Evolutionary conservation across 257 asterid genomes (phyloP), one percentile per base, ranked within the genome.

Genomic region (Schizonepeta tenuifolia): DNA sequence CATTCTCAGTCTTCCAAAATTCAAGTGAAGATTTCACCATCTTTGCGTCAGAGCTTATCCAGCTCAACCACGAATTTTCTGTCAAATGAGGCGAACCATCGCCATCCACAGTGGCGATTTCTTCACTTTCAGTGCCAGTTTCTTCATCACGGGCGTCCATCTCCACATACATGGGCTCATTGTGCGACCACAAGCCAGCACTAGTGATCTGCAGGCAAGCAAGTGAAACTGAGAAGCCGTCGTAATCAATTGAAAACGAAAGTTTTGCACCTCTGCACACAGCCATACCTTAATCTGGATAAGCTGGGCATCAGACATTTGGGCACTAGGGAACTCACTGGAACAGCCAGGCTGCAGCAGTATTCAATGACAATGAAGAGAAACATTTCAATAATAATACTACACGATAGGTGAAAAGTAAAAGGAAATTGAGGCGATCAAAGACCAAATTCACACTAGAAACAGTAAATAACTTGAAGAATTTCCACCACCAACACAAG

Each of bases 301-400:
- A 68, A 94, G 93, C 82, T 91, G 97, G 14, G 86, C 96, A 35
- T 82, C 88, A 44, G 91, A 79, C 83, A 80, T 74, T 47, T 88
- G 81, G 46, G 80, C 85, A 78, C 77, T 79, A 49, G 88, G 81
- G 74, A 94, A 88, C 86, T 91, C 95, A 71, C 92, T 91, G 41
- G 97, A 94, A 75, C 99, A 94, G 41, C 99, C 97, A 81, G 99
- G 99, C 99, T 94, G 71, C 85, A 75, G 71, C 85, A 75, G 14
- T 60, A 69, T 73, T 22, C 66, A 67, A 75, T 69, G 3, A 24
- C 13, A 53, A 76, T 65, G 2, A 26, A 76, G 18, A 57, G 17
- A 38, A 31, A 65, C 14, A 26, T 14, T n/a, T 6, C 15, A 43
- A 78, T 70, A 62, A 79, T 38, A 26, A 67, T n/a, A 9, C 28